Evolutionary conservation across 2,329 filamentous ascomycete genomes (phyloP).

Genomic region (Cadophora gregata): DNA sequence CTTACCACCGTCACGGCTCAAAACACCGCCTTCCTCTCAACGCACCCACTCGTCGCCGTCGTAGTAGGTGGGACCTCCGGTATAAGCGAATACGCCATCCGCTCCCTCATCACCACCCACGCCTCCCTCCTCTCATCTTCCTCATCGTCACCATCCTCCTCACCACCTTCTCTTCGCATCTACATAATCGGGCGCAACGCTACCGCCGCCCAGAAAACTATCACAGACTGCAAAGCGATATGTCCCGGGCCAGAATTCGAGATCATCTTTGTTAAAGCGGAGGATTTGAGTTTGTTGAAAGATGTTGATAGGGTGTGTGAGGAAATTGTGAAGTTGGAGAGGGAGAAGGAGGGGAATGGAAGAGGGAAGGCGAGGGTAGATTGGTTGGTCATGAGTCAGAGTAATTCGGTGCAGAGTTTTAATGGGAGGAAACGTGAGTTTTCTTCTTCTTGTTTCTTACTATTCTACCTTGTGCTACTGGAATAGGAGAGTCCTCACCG

Average conservation of each 20-base stretch:
- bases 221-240: constrained; percentile 40
- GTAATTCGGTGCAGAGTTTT: constrained; percentile 35
- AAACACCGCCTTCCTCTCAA: constrained; percentile 17
- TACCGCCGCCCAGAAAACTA: constrained; percentile 39
- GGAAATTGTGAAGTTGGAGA: constrained; percentile 41
- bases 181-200: constrained; percentile 44
- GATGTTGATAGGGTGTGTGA: constrained; percentile 43
- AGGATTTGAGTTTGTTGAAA: constrained; percentile 44
- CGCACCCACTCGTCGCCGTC: constrained; percentile 27
- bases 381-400: constrained; percentile 45
- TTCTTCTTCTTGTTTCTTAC: neutral
- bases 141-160: neutral
- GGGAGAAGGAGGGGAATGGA: constrained; percentile 16
- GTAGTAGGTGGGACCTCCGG: constrained; percentile 26
- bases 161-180: constrained; percentile 40
- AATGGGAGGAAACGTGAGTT: constrained; percentile 32
- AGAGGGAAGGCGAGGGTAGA: constrained; percentile 41
- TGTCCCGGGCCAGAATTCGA: constrained; percentile 40
- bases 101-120: constrained; percentile 17
- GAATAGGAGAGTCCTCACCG: too few relatives aligned
- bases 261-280: constrained; percentile 43
- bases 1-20: constrained; percentile 8
- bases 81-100: constrained; percentile 15
- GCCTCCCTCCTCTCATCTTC: neutral
- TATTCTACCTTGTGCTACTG: too few relatives aligned